Evolutionary conservation across 352 stramenopile genomes (phyloP), one percentile per base, ranked within the genome.

Genomic region (Blastocystis sp.): DNA sequence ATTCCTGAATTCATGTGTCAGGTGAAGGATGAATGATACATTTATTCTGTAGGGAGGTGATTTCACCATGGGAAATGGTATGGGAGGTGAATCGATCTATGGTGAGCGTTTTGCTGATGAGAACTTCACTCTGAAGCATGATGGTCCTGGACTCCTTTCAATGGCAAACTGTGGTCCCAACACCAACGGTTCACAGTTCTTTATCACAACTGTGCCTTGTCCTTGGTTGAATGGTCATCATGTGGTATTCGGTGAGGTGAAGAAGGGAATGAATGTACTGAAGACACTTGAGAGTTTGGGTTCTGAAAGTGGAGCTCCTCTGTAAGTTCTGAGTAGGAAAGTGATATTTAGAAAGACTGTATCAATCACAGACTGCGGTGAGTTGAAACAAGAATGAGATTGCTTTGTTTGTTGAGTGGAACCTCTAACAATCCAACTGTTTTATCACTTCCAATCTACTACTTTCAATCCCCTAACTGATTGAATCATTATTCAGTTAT

Each of bases 211-310:
- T 32, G 92, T 94, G 87, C 90, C 95, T 66, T 98, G 95, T 85
- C 93, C 94, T 42, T 97, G 97, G 90, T 91, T 99, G 69, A 95
- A 99, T 89, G 94, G 93, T 88, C 98, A 97, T 91, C 96, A 99
- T 92, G 94, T 98, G 49, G 97, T 98, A 5, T 98, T 98, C 90
- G 96, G 95, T 52, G 92, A 93, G 86, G 93, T 96, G 11, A 90
- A 89, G 49, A 89, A 91, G 63, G 90, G 89, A 78, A 85, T 78
- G 29, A 78, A 49, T 11, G 88, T 91, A 0, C 86, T 93, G 54
- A 78, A 91, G 29, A 46, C 46, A 32, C 67, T 93, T 59, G 91
- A 93, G 87, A 89, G 78, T 71, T 87, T 91, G 11, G 59, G 56
- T 35, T 92, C 88, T 1, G 90, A 80, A 37, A 67, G 49, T 37